Evolutionary conservation across 2,329 filamentous ascomycete genomes (phyloP).

Genomic region (Bimuria novae-zelandiae): DNA sequence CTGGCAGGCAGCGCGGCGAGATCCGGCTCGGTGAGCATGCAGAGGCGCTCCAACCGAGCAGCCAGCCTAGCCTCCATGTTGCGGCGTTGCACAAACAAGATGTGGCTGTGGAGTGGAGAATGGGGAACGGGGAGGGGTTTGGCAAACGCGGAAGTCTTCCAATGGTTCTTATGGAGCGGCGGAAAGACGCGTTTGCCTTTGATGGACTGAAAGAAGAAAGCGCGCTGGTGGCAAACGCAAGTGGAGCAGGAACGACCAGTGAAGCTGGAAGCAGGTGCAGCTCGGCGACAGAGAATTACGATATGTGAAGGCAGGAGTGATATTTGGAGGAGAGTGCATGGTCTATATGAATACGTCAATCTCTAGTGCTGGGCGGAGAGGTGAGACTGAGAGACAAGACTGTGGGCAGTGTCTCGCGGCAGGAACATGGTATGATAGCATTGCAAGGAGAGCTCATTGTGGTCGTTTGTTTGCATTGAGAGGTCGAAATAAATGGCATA

Average conservation of each 20-base stretch:
- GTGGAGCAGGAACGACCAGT: neutral
- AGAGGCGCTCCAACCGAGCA: slow-evolving; percentile 31
- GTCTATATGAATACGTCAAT: too few relatives aligned
- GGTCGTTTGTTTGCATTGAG: too few relatives aligned
- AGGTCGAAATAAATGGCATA: too few relatives aligned
- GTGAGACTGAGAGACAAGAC: too few relatives aligned
- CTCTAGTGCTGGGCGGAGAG: too few relatives aligned
- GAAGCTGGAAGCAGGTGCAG: too few relatives aligned
- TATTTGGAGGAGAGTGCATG: too few relatives aligned
- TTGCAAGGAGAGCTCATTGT: too few relatives aligned
- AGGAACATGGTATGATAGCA: too few relatives aligned
- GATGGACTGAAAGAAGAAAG: neutral
- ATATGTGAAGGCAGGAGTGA: neutral
- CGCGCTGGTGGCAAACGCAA: neutral
- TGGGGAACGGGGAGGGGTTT: neutral
- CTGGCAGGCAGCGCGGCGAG: slow-evolving; percentile 33
- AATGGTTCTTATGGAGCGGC: neutral
- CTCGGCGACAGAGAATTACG: too few relatives aligned
- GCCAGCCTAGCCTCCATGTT: slow-evolving; percentile 24
- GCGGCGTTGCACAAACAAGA: neutral
- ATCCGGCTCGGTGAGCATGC: slow-evolving; percentile 24
- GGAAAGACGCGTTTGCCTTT: neutral
- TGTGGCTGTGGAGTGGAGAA: neutral
- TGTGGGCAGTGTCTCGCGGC: too few relatives aligned
- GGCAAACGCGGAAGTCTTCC: neutral